Base-by-base conservation (phyloP, 2,329 filamentous ascomycete species). In the Penicillium sp. region DNA sequence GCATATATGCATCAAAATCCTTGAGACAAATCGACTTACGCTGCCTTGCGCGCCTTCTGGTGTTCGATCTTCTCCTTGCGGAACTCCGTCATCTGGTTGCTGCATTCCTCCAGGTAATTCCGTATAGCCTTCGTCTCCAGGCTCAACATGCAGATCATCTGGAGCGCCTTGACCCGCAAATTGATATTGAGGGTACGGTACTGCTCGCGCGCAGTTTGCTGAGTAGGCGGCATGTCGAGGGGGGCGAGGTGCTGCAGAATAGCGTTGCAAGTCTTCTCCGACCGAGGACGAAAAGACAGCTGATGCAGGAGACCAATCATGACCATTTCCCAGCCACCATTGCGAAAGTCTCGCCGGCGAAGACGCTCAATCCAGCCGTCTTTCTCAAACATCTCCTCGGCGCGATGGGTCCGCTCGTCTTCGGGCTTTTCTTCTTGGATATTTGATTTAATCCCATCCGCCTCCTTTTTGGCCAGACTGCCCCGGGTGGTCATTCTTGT, bases 1-100 rank as follows among this genome's bases (percentile, higher is more conserved):
- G 56, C 37, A 13, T n/a, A 6, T 35, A 41, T 6, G 47, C 32
- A 29, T 50, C 47, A 45, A 24, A 44, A 18, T 23, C 20, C 3
- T 23, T 23, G 44, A 41, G 52, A 29, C 27, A 42, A 4, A 28
- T 8, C 24, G 27, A 76, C 79, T 72, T 74, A 81, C 75, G 76
- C 71, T 58, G 75, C 72, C 68, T 84, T 86, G 56, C 87, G 84
- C 59, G 87, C 82, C 57, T 90, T 82, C 72, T 97, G 92, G 71
- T 84, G 87, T 57, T 95, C 89, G 53, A 96, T 95, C 74, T 95
- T 96, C 66, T 95, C 88, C 70, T 98, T 98, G 43, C 93, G 85
- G 64, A 95, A 89, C 47, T 84, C 83, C 1, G 93, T 98, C 91
- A 97, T 96, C 46, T 89, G 88, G 64, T 92, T 88, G 56, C 87